Evolutionary conservation across 148 eudicot species (phyloP), one percentile per base, ranked within the genome.

Genomic region (Salicornia ramosissima): DNA sequence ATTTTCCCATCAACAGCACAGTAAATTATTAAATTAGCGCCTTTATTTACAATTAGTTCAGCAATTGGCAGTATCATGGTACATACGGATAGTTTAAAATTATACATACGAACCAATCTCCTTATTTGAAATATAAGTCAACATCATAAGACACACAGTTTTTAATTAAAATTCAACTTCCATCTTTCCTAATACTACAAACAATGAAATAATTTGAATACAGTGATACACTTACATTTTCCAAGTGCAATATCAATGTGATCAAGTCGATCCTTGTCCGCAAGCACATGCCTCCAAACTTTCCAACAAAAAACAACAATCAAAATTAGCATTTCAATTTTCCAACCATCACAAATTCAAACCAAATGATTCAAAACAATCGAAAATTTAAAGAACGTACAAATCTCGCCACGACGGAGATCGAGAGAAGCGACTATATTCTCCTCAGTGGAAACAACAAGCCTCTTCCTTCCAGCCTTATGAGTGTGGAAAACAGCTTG

Each of bases 211-310:
- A n/a, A 57, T 29, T 39, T 62, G 64, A 73, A 49, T 10, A 52
- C 53, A 18, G 42, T 10, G 18, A 75, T 53, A 22, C 24, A 65
- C 75, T 85, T 83, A 95, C 99, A 91, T 81, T 91, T 95, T 30
- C 97, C 97, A 59, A 95, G 90, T 6, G 97, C 89, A 42, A 91
- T 75, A 75, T 84, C 88, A 33, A 91, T 74, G 74, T 80, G 83
- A 71, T 95, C 97, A 67, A 94, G 74, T 34, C 75, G 77, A 63
- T 95, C 99, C 10, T 78, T 77, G 11, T 86, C 83, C 43, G 87
- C 99, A 71, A 95, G 85, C 81, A 89, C 87, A 78, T 95, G 97
- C 72, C 99, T 80, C 99, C 99, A 95, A 84, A 91, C 99, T 94
- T n/a, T 16, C 76, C 85, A 81, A 33, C 24, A 66, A 15, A 59